A percentile compares a stretch with the other conserved stretches of the same genome.
Conservation (phyloP, 371 early-diverging fungal genomes). For the Syncephalis plumigaleata region DNA sequence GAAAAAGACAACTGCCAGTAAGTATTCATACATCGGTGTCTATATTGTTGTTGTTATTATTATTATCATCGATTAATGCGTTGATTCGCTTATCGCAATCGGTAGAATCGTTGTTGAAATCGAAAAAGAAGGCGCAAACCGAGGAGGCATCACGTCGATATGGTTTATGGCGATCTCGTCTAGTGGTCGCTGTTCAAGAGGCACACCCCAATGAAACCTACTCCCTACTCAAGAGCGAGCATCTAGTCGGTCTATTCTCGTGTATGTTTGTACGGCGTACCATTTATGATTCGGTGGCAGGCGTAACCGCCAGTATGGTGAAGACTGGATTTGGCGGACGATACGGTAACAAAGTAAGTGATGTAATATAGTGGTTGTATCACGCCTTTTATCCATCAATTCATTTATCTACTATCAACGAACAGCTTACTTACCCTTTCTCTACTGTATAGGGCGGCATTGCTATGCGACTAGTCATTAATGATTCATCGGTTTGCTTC, state of each 20-base stretch:
- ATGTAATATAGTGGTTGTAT: not conserved
- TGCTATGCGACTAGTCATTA: conserved; percentile 48
- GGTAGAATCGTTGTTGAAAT: conserved; percentile 35
- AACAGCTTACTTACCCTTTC: no score
- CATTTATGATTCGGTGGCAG: conserved; percentile 13
- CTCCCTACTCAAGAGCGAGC: conserved; percentile 38
- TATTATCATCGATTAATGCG: no score
- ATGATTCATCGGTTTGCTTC: conserved; percentile 67
- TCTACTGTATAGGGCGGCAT: conserved; percentile 74
- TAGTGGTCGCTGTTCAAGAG: conserved; percentile 29
- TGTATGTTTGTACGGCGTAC: conserved; percentile 39
- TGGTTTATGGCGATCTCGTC: conserved; percentile 47
- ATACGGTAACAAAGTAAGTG: conserved; percentile 69
- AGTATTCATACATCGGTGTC: conserved; percentile 6
- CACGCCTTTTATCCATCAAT: no score
- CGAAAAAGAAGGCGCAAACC: conserved; percentile 30
- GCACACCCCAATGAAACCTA: conserved; percentile 23
- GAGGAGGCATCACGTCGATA: conserved; percentile 38
- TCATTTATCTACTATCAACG: no score
- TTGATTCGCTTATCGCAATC: no score
- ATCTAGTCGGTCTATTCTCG: conserved; percentile 67
- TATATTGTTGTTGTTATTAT: not conserved
- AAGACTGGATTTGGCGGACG: conserved; percentile 75
- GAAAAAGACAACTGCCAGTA: conserved; percentile 47
- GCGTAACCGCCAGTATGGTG: conserved; percentile 23